Conservation (phyloP, 1,284 basidiomycete species). For the Coriolopsis trogii region DNA sequence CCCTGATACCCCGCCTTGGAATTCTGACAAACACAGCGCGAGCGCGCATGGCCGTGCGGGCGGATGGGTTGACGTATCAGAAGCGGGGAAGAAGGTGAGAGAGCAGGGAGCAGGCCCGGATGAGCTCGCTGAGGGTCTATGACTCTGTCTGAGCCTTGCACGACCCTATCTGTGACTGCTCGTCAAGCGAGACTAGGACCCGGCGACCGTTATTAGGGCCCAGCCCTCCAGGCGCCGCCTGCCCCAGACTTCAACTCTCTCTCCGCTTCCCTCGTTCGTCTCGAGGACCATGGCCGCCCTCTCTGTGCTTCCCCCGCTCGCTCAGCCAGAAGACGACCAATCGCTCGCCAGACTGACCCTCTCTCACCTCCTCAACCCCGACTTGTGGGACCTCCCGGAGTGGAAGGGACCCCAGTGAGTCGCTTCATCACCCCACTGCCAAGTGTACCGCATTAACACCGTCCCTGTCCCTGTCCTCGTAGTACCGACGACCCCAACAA, state of each 20-base stretch:
- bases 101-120: neutral
- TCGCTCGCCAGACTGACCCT: conserved; percentile 24
- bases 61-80: conserved; percentile 18
- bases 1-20: conserved; percentile 11
- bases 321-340: neutral
- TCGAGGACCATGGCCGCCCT: conserved; percentile 12
- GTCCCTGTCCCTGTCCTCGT: neutral
- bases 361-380: conserved; percentile 27
- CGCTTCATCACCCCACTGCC: too few species aligned
- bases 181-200: conserved; percentile 9
- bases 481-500: conserved; percentile 16
- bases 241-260: conserved; percentile 10
- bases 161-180: too few species aligned
- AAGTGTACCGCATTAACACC: conserved; percentile 4
- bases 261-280: too few species aligned
- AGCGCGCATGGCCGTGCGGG: conserved; percentile 4
- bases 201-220: conserved; percentile 12
- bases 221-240: neutral
- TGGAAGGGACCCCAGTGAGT: conserved; percentile 32
- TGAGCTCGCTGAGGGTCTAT: too few species aligned
- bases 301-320: neutral
- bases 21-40: neutral
- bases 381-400: conserved; percentile 33
- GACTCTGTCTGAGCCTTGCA: too few species aligned
- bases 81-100: conserved; percentile 2